Conservation (phyloP, 192 early-diverging fungal species). For the Linnemannia schmuckeri region DNA sequence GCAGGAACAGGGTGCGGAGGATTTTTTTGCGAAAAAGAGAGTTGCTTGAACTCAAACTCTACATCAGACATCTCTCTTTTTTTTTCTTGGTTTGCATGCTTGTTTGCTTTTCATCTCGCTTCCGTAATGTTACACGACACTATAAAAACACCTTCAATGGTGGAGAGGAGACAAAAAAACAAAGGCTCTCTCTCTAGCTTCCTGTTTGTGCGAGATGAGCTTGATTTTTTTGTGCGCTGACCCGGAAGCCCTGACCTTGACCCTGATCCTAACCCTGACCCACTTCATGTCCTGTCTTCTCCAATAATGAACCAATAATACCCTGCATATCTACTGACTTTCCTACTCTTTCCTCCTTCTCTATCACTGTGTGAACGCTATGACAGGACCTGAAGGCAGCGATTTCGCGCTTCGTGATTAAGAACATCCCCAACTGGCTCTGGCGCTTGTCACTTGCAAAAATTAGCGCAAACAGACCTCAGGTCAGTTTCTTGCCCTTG, state of each 20-base stretch:
- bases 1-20: too few relatives aligned
- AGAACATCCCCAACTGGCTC: conserved; percentile 1
- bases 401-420: neutral
- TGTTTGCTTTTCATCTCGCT: neutral
- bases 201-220: neutral
- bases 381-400: neutral
- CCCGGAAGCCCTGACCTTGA: neutral
- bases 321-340: neutral
- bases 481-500: neutral
- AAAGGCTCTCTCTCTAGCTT: neutral
- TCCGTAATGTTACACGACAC: neutral
- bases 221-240: neutral
- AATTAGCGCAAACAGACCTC: neutral
- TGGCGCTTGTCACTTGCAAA: neutral
- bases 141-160: neutral
- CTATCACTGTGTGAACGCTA: neutral
- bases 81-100: too few relatives aligned
- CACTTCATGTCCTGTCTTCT: neutral
- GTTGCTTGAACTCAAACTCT: too few relatives aligned
- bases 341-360: neutral
- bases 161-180: neutral
- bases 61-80: neutral
- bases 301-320: neutral
- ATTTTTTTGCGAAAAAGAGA: too few relatives aligned
- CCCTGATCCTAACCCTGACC: neutral